These are phyloP conservation scores for Stemphylium vesicarium DNA, from an alignment of 2,329 filamentous ascomycete genomes.

Conservation along the genomic window DNA sequence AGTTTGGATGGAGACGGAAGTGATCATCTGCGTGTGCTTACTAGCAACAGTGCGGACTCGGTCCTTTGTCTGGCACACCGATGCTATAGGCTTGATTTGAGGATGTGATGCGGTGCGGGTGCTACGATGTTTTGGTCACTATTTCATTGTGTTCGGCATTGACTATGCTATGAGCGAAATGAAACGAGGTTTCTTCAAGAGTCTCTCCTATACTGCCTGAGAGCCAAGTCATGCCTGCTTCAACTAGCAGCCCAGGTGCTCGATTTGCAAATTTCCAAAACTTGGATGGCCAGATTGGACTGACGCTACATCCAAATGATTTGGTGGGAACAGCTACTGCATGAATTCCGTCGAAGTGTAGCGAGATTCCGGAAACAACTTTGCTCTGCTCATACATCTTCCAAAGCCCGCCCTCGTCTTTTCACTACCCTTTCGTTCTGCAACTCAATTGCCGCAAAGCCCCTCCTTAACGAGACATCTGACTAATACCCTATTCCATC, in stretches of 20 bases:
- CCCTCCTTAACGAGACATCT: not conserved
- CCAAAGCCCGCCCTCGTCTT: not conserved
- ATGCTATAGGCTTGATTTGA: not conserved
- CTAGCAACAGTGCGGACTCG: conserved; percentile 17
- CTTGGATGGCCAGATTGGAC: too few relatives aligned
- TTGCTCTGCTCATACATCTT: not conserved
- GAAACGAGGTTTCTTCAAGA: not conserved
- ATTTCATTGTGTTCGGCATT: not conserved
- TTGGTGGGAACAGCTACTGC: too few relatives aligned
- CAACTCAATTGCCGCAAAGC: not conserved
- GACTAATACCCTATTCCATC: not conserved
- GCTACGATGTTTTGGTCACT: not conserved
- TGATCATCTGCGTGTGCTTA: not conserved
- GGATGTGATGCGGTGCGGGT: not conserved
- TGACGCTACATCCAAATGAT: not conserved
- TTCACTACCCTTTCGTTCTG: not conserved
- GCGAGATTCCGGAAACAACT: too few relatives aligned
- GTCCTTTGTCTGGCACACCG: conserved; percentile 10
- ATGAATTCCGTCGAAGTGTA: not conserved
- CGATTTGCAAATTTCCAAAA: not conserved
- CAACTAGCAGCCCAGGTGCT: not conserved
- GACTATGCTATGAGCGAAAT: not conserved
- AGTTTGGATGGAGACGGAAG: not conserved
- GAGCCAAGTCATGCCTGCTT: not conserved
- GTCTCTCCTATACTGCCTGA: not conserved